Base-by-base conservation (phyloP, 345 rosid species). In the Populus pruinosa region DNA sequence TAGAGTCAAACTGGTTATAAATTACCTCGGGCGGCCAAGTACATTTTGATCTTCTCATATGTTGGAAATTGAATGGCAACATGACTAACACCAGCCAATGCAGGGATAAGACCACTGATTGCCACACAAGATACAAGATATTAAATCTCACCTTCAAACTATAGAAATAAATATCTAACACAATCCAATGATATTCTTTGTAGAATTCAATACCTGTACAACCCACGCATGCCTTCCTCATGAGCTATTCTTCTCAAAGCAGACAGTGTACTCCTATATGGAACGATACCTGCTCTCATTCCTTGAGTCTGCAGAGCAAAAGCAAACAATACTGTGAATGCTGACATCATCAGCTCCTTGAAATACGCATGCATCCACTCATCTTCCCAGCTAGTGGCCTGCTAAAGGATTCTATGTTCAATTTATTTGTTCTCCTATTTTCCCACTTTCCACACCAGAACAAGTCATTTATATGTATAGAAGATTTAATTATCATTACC, bases 11-110 rank as follows among this genome's bases (percentile, higher is more conserved):
- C 29, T 18, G 6, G 2, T 12, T 50, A 67, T 64, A 12, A 71
- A 74, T 33, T 82, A 92, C 98, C 92, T 86, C 78, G 78, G 35
- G 80, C 78, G 9, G 98, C 97, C 85, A 92, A 79, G 80, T 94
- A 87, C 61, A 67, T 71, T 82, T 92, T 94, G 75, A 92, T 85
- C 80, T 83, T 88, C 86, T 94, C 94, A 50, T 94, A 91, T 1
- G 90, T 82, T 49, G 97, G 98, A 85, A 94, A 94, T 78, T 92
- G 97, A 68, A 94, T 94, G 74, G 98, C 96, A 79, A 94, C 98
- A 76, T 94, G 98, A 87, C 98, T 92, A 25, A 94, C 80, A 75
- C 97, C 98, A 82, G 93, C 96, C 83, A 94, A 85, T 18, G 98
- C 93, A 79, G 96, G 94, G 12, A 92, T 87, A 78, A 94, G 94